A percentile compares a stretch with the other conserved stretches of the same genome.
Evolutionary conservation across 2,329 filamentous ascomycete species (phyloP).

Genomic region (Geosmithia putterillii): DNA sequence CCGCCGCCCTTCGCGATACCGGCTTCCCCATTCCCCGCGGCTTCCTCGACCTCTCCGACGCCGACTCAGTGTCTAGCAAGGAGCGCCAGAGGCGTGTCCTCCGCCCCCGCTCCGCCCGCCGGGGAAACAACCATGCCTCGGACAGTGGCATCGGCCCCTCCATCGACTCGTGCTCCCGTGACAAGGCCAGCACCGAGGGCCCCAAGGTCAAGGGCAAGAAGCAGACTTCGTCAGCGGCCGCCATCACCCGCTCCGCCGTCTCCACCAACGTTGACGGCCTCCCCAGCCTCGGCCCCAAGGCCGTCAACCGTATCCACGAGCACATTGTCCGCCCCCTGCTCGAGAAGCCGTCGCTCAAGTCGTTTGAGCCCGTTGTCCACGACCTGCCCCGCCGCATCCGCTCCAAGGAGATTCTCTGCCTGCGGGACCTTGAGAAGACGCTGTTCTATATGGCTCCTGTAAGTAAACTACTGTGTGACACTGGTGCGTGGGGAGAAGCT

Average conservation of each 20-base stretch:
- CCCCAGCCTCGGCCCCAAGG: conserved; percentile 53
- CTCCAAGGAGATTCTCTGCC: conserved; percentile 75
- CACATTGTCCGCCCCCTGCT: conserved; percentile 70
- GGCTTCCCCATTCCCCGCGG: conserved; percentile 47
- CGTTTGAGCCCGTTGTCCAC: conserved; percentile 69
- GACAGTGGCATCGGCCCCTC: conserved; percentile 87
- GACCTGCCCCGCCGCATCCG: conserved; percentile 70
- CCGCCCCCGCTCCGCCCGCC: conserved; percentile 42
- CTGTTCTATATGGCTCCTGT: conserved; percentile 85
- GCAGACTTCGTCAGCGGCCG: conserved; percentile 24
- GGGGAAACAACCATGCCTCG: conserved; percentile 56
- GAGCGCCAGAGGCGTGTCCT: conserved; percentile 34
- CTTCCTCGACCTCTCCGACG: conserved; percentile 44
- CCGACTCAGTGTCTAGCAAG: conserved; percentile 33
- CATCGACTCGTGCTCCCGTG: conserved; percentile 41
- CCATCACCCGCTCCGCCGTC: conserved; percentile 49
- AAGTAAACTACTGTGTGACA: conserved; percentile 54
- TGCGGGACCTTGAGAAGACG: conserved; percentile 90
- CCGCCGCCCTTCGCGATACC: conserved; percentile 35
- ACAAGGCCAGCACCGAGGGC: conserved; percentile 33
- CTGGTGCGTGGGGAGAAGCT: conserved; percentile 49
- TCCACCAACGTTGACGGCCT: conserved; percentile 34
- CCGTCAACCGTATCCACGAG: conserved; percentile 67
- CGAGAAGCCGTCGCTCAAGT: conserved; percentile 57
- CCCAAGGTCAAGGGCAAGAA: conserved; percentile 24